These are phyloP conservation scores for Flaveria bidentis DNA, from an alignment of 129 eudicot genomes.

Conservation along the genomic window DNA sequence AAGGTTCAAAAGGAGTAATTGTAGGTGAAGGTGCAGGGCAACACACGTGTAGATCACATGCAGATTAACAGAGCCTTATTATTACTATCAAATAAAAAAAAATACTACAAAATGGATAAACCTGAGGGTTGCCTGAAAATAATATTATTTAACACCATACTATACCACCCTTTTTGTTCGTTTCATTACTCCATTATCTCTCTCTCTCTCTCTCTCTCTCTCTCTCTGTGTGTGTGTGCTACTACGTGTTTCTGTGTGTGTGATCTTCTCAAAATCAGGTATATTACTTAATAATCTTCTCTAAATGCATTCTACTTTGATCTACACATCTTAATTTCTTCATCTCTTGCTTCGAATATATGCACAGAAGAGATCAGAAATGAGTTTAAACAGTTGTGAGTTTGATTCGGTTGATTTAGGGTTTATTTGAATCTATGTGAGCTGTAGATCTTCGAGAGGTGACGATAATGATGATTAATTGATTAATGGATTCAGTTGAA, in stretches of 20 bases:
- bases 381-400: neutral
- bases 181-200: slow-evolving; percentile 16
- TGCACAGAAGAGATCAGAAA: neutral
- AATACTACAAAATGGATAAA: slow-evolving; percentile 27
- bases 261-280: no score
- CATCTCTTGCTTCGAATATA: neutral
- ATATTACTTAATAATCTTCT: neutral
- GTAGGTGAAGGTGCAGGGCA: slow-evolving; percentile 21
- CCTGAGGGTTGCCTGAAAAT: slow-evolving; percentile 15
- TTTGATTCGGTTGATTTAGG: neutral
- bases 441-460: slow-evolving; percentile 10
- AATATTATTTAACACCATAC: slow-evolving; percentile 3
- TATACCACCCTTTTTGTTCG: no score
- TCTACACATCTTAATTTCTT: neutral
- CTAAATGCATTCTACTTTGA: neutral
- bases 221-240: no score
- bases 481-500: slow-evolving; percentile 19
- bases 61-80: slow-evolving; percentile 24
- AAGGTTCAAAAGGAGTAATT: neutral
- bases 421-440: slow-evolving; percentile 10
- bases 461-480: slow-evolving; percentile 13
- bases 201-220: no score
- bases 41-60: slow-evolving; percentile 15
- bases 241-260: no score
- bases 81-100: no score